phyloP scores from a whole-genome alignment of 495 filamentous ascomycete species.

The Penicillium cataractarum region DNA sequence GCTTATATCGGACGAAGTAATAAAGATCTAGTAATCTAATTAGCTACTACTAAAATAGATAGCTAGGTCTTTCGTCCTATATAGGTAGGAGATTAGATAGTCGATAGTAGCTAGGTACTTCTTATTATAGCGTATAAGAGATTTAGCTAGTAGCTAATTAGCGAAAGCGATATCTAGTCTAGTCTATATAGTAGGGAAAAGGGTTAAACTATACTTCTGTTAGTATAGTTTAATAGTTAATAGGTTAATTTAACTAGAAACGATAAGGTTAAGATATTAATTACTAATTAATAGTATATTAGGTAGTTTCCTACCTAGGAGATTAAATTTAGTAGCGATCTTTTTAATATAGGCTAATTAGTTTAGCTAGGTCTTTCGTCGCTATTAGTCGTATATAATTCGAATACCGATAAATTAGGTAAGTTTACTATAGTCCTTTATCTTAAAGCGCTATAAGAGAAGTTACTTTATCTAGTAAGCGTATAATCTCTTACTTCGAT shows the following conservation, averaged over 20 bases:
- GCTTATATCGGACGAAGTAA: background rate
- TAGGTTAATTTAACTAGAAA: too few relatives aligned
- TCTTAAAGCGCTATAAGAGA: background rate
- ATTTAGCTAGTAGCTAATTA: background rate
- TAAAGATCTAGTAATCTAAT: background rate
- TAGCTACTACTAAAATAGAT: background rate
- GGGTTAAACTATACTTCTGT: background rate
- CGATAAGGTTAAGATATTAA: background rate
- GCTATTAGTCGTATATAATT: background rate
- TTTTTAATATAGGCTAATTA: background rate
- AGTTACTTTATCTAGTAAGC: background rate
- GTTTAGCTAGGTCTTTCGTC: background rate
- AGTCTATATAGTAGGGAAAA: background rate
- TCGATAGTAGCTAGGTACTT: background rate
- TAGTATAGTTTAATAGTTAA: background rate
- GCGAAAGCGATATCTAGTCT: background rate
- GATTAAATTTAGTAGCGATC: background rate
- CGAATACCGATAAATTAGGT: background rate
- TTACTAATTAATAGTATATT: background rate
- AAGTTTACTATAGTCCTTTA: background rate
- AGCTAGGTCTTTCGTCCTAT: background rate
- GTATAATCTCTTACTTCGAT: background rate
- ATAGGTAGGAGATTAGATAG: background rate
- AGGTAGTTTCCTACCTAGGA: background rate
- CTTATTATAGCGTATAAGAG: background rate